phyloP scores from a whole-genome alignment of 345 rosid genomes.

The Trapa incisa region DNA sequence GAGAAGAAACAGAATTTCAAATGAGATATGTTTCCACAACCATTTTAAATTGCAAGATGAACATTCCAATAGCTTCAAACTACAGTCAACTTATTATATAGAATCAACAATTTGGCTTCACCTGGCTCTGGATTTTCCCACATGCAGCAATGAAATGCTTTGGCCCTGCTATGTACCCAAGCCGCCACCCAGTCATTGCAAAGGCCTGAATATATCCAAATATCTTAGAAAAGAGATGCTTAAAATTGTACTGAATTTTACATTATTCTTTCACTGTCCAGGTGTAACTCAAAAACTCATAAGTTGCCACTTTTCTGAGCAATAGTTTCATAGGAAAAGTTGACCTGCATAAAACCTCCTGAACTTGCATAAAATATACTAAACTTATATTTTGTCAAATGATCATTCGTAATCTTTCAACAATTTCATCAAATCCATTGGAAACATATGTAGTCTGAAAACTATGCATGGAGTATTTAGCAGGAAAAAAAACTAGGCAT shows the following conservation, averaged over 20 bases:
- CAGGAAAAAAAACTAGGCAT: background rate
- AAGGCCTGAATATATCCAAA: conserved; percentile 50
- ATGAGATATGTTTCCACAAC: too few relatives aligned
- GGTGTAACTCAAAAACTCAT: background rate
- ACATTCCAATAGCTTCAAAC: background rate
- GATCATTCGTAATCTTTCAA: background rate
- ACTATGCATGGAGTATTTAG: background rate
- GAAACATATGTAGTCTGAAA: background rate
- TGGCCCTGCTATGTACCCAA: conserved; percentile 90
- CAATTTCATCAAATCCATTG: background rate
- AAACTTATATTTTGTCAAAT: background rate
- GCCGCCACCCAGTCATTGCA: conserved; percentile 99
- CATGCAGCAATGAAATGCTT: conserved; percentile 82
- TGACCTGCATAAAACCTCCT: background rate
- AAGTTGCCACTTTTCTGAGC: background rate
- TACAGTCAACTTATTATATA: background rate
- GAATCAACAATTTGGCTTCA: conserved; percentile 8
- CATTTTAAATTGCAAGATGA: background rate
- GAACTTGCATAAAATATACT: background rate
- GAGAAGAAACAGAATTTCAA: background rate
- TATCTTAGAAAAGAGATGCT: background rate
- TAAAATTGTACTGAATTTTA: background rate
- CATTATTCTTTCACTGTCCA: background rate
- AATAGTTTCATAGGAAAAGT: background rate
- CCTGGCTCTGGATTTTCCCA: conserved; percentile 96